These are phyloP conservation scores for Lentinus tigrinus DNA, from an alignment of 768 basidiomycete species.

Conservation along the genomic window DNA sequence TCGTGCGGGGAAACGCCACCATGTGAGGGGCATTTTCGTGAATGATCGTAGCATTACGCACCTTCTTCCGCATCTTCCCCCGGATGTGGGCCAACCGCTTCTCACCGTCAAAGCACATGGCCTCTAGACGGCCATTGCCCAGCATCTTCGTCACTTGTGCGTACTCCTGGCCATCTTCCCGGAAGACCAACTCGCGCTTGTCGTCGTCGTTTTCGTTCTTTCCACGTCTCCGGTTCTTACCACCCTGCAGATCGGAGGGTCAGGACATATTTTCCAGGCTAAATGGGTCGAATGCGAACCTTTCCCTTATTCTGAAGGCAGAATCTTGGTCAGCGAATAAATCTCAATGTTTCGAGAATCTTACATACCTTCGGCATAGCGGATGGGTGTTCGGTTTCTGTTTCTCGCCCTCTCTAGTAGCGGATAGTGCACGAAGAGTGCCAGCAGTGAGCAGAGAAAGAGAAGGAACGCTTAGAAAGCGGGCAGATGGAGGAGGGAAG, in stretches of 20 bases:
- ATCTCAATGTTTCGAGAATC: constrained; percentile 3
- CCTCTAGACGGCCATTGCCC: constrained; percentile 95
- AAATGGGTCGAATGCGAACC: constrained; percentile 34
- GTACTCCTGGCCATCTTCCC: constrained; percentile 98
- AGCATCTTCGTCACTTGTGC: constrained; percentile 99
- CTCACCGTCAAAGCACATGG: constrained; percentile 97
- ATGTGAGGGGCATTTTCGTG: neutral
- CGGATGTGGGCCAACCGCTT: constrained; percentile 96
- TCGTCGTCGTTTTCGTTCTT: constrained; percentile 99
- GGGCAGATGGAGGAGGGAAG: neutral
- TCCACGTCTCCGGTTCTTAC: constrained; percentile 98
- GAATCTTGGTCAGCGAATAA: constrained; percentile 19
- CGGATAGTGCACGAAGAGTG: neutral
- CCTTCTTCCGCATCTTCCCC: constrained; percentile 99
- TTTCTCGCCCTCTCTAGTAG: neutral
- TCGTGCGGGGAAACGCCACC: neutral
- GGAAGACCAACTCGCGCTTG: constrained; percentile 98
- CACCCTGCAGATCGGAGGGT: constrained; percentile 59
- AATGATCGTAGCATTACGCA: constrained; percentile 32
- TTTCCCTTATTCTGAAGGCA: constrained; percentile 69
- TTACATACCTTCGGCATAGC: constrained; percentile 52
- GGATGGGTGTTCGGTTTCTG: neutral
- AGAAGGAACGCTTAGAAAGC: neutral
- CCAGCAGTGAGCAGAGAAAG: neutral
- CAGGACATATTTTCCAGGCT: neutral